These are phyloP conservation scores for Piloderma croceum DNA, from an alignment of 768 basidiomycete species.

Conservation along the genomic window DNA sequence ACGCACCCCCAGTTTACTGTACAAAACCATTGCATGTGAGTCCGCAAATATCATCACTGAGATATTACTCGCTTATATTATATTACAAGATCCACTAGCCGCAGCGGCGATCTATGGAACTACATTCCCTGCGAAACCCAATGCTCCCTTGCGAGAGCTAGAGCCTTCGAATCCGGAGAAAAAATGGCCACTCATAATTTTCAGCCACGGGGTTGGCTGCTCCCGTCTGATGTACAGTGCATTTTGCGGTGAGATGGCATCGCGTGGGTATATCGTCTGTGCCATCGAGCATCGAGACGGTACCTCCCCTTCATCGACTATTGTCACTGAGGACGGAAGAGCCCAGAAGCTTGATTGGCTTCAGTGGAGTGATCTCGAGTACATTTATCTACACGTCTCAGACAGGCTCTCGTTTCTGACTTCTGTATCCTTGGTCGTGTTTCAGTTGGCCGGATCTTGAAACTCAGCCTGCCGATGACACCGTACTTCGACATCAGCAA, in stretches of 20 bases:
- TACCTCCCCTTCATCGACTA: conserved; percentile 31
- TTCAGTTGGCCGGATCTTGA: conserved; percentile 25
- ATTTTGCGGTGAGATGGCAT: conserved; percentile 40
- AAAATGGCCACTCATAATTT: conserved; percentile 38
- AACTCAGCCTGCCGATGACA: conserved; percentile 29
- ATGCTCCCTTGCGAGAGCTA: conserved; percentile 19
- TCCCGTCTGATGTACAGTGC: conserved; percentile 37
- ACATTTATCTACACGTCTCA: conserved; percentile 2
- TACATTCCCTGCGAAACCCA: conserved; percentile 25
- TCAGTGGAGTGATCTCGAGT: conserved; percentile 26
- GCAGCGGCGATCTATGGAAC: conserved; percentile 25
- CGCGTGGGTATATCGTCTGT: conserved; percentile 39
- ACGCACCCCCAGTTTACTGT: conserved; percentile 23
- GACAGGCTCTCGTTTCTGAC: too few species aligned
- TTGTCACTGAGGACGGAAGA: conserved; percentile 16
- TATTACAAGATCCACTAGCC: conserved; percentile 14
- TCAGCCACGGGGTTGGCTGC: conserved; percentile 42
- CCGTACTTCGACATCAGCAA: conserved; percentile 23
- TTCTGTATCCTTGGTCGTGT: too few species aligned
- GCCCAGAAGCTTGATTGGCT: conserved; percentile 28
- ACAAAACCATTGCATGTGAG: conserved; percentile 21
- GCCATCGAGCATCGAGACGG: conserved; percentile 46
- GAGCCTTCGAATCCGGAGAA: conserved; percentile 11
- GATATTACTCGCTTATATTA: not conserved
- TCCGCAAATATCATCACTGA: not conserved